Evolutionary conservation across 2,329 filamentous ascomycete genomes (phyloP), one percentile per base, ranked within the genome.

Genomic region (Reticulascus tulasneorum): DNA sequence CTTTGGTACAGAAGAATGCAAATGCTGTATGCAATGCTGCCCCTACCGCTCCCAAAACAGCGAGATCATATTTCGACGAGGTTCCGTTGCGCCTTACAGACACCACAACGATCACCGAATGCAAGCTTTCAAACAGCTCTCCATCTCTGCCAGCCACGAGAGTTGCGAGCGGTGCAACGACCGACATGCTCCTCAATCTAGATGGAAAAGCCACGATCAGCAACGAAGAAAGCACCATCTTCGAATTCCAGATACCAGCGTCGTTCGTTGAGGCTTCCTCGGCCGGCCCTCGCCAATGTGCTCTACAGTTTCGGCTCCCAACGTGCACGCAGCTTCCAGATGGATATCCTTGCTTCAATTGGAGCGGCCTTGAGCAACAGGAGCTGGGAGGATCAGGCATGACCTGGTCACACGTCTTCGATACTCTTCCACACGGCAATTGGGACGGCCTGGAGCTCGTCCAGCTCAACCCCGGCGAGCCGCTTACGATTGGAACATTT

Each of bases 151-250:
- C 33, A 8, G 21, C 33, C 6, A 28, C 15, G 12, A 24, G 24
- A 7, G n/a, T 28, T 9, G 33, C 18, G 6, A 13, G 13, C 5
- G 33, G 33, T 10, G 17, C 21, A 13, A 9, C 29, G 23, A n/a
- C n/a, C n/a, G 24, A 22, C n/a, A 6, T 11, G 10, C 18, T 35
- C 4, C 17, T 27, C 16, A 35, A 17, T 16, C 11, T 26, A 4
- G 18, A 28, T 21, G 33, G 33, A 18, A 16, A 26, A 19, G 33
- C 15, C 24, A 35, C 23, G 24, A 35, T 35, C 33, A 35, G 20
- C 18, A 20, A 17, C 24, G 24, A 26, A 6, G 18, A 28, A 16
- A 21, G 24, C 18, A 35, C 33, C 8, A 11, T 35, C n/a, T 35
- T 35, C 24, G 33, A 35, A 16, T 35, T 22, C 24, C 21, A 16